These are phyloP conservation scores for Symmetrospora coprosmae DNA, from an alignment of 768 basidiomycete species.

Conservation along the genomic window DNA sequence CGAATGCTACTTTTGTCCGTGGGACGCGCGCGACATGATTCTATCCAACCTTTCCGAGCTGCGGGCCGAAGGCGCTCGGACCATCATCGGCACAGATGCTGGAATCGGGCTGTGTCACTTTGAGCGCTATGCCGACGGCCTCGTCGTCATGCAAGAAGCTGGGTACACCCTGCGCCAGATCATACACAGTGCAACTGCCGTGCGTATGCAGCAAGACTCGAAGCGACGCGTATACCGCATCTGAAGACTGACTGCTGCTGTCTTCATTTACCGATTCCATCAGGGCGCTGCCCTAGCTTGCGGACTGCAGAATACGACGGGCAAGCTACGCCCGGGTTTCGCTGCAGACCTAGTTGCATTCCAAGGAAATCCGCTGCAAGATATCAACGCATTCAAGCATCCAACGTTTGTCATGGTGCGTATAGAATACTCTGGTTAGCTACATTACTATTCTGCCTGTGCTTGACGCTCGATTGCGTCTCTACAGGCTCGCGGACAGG, in stretches of 20 bases:
- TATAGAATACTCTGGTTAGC: too few relatives aligned
- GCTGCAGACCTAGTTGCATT: background rate
- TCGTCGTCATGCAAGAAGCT: background rate
- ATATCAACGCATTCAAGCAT: background rate
- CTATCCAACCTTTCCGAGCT: background rate
- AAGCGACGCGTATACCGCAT: background rate
- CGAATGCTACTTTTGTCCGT: slow-evolving; percentile 1
- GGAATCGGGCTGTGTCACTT: slow-evolving; percentile 7
- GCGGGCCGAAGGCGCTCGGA: background rate
- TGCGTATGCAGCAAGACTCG: background rate
- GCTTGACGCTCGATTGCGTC: too few relatives aligned
- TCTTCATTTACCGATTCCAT: too few relatives aligned
- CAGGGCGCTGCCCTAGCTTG: background rate
- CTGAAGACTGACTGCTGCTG: too few relatives aligned
- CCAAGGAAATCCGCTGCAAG: slow-evolving; percentile 1
- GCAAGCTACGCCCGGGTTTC: background rate
- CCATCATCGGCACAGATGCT: background rate
- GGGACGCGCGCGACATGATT: background rate
- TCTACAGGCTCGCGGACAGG: background rate
- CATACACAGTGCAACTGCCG: background rate
- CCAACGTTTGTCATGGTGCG: slow-evolving; percentile 1
- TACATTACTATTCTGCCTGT: too few relatives aligned
- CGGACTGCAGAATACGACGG: background rate
- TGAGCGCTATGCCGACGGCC: background rate
- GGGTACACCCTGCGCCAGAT: background rate